Conservation (phyloP, 163 green algal species). For the Chlorella variabilis region DNA sequence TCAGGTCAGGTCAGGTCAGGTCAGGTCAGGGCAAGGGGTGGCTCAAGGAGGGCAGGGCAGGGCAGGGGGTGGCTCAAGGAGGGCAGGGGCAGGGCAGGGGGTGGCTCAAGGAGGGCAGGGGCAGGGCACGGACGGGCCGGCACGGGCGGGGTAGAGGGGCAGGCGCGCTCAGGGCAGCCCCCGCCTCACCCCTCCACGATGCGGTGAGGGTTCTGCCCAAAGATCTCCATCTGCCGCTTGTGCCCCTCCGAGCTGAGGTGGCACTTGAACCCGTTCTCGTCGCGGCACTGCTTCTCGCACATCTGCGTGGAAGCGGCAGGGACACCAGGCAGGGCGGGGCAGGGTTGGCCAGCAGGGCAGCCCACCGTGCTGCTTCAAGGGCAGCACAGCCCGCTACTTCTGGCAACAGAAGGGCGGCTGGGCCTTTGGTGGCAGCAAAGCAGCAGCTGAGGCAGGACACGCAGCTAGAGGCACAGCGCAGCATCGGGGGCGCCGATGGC, state of each 20-base stretch:
- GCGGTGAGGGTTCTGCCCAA: slow-evolving; percentile 84
- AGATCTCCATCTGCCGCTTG: slow-evolving; percentile 95
- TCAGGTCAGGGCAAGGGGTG: background rate
- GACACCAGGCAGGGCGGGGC: too few species aligned
- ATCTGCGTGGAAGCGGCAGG: too few species aligned
- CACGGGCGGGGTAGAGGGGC: background rate
- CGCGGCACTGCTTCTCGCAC: slow-evolving; percentile 98
- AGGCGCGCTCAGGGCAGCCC: too few species aligned
- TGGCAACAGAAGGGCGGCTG: too few species aligned
- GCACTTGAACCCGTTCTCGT: slow-evolving; percentile 99
- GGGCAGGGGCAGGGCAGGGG: background rate
- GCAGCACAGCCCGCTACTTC: too few species aligned
- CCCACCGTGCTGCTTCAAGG: too few species aligned
- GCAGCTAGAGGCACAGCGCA: too few species aligned
- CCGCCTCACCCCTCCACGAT: slow-evolving; percentile 57
- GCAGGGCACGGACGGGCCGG: too few species aligned
- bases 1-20: background rate
- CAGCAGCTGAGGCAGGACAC: background rate
- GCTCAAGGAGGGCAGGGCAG: background rate
- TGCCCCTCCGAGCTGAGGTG: slow-evolving; percentile 93
- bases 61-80: background rate
- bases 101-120: too few species aligned
- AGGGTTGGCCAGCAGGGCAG: too few species aligned
- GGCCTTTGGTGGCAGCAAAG: too few species aligned
- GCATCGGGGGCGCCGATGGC: too few species aligned